phyloP scores from a whole-genome alignment of 2,329 filamentous ascomycete genomes.

The Penicillium decumbens region DNA sequence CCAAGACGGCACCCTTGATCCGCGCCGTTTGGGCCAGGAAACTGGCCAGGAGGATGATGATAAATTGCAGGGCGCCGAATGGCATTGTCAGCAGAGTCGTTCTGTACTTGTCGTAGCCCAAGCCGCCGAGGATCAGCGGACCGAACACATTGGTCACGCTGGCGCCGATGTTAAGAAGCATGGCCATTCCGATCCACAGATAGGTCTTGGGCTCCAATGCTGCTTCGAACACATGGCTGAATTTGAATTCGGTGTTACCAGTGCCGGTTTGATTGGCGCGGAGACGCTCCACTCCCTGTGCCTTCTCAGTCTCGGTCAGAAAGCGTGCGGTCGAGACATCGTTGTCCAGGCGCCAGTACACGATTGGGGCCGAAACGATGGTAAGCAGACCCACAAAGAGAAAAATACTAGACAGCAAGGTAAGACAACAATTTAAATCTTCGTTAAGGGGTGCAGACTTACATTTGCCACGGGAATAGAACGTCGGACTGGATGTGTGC shows the following conservation, averaged over 20 bases:
- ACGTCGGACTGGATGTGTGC: conserved; percentile 48
- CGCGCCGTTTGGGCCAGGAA: conserved; percentile 55
- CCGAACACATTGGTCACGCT: conserved; percentile 62
- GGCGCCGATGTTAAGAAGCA: conserved; percentile 62
- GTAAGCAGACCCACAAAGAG: conserved; percentile 60
- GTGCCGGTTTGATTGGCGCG: conserved; percentile 50
- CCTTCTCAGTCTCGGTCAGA: conserved; percentile 45
- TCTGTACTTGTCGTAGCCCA: conserved; percentile 56
- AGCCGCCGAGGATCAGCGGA: conserved; percentile 57
- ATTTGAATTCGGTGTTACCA: conserved; percentile 45
- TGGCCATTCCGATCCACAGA: conserved; percentile 57
- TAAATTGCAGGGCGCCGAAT: conserved; percentile 58
- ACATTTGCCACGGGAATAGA: conserved; percentile 51
- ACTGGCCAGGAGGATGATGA: conserved; percentile 56
- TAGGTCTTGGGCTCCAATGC: conserved; percentile 48
- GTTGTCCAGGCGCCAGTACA: conserved; percentile 57
- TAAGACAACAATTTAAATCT: not conserved
- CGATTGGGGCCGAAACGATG: conserved; percentile 52
- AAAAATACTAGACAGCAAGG: conserved; percentile 46
- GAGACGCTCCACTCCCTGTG: conserved; percentile 47
- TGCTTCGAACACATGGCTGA: conserved; percentile 42
- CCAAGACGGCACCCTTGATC: conserved; percentile 55
- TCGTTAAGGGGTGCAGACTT: conserved; percentile 10
- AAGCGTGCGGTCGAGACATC: conserved; percentile 53
- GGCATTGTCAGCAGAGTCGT: conserved; percentile 63